A percentile compares a stretch with the other conserved stretches of the same genome.
phyloP scores from a whole-genome alignment of 2,329 filamentous ascomycete species.

The Chaetothyriales sp. region DNA sequence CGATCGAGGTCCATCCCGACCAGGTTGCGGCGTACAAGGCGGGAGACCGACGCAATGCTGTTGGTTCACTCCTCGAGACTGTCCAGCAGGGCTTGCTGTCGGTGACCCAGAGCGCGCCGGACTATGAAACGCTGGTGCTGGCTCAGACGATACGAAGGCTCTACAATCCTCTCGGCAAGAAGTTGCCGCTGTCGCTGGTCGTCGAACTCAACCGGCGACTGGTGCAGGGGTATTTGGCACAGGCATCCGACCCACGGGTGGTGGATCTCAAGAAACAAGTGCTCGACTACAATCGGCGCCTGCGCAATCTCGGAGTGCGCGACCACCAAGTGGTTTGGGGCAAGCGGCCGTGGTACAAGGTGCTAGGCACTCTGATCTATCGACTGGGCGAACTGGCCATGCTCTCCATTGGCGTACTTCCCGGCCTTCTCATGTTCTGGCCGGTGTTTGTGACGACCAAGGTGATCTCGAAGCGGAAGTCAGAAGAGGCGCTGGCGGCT shows the following conservation, averaged over 20 bases:
- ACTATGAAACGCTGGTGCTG: constrained; percentile 90
- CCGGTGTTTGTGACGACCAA: constrained; percentile 78
- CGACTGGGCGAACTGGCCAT: constrained; percentile 62
- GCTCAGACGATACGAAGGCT: constrained; percentile 86
- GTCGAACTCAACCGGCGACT: constrained; percentile 87
- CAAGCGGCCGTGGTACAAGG: constrained; percentile 57
- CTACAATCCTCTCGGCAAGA: constrained; percentile 89
- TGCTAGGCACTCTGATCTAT: constrained; percentile 64
- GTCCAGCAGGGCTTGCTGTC: constrained; percentile 73
- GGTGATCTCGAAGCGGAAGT: constrained; percentile 66
- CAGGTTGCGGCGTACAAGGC: constrained; percentile 72
- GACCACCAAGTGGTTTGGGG: constrained; percentile 86
- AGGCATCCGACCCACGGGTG: constrained; percentile 81
- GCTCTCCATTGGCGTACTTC: constrained; percentile 66
- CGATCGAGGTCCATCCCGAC: constrained; percentile 69
- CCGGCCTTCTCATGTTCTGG: constrained; percentile 72
- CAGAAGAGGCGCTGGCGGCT: constrained; percentile 65
- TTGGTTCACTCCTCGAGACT: constrained; percentile 68
- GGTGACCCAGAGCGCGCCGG: constrained; percentile 80
- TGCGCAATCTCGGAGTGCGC: constrained; percentile 71
- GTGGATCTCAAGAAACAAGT: constrained; percentile 59
- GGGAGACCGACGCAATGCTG: constrained; percentile 72
- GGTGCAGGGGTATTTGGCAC: constrained; percentile 78
- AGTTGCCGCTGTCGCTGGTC: constrained; percentile 77
- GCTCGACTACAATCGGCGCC: constrained; percentile 69